A percentile compares a stretch with the other conserved stretches of the same genome.
phyloP scores from a whole-genome alignment of 805 yeast species.

The Wickerhamiella cacticola region DNA sequence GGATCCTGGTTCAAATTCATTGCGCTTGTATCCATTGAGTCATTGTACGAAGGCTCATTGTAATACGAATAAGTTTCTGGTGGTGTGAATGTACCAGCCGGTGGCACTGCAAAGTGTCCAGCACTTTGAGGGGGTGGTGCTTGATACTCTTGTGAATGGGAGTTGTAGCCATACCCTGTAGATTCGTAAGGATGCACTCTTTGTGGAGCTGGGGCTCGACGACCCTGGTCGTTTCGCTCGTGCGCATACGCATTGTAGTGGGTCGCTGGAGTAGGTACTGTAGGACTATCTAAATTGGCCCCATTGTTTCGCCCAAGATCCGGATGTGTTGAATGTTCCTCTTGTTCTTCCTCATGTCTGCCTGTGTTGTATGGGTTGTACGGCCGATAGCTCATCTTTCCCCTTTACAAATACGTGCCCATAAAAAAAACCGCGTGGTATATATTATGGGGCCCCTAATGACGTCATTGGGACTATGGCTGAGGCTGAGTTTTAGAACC shows the following conservation, averaged over 20 bases:
- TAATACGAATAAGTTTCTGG: background rate
- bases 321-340: background rate
- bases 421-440: background rate
- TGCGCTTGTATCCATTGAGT: background rate
- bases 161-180: background rate
- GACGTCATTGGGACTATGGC: background rate
- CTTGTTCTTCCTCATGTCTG: background rate
- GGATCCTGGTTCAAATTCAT: background rate
- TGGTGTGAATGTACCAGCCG: background rate
- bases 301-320: background rate
- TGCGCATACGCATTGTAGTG: background rate
- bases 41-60: background rate
- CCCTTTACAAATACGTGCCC: background rate
- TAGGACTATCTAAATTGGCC: background rate
- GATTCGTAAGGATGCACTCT: background rate
- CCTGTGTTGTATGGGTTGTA: conserved; percentile 7
- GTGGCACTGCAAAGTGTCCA: background rate
- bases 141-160: background rate
- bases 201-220: background rate
- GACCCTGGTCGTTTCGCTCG: background rate
- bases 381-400: background rate
- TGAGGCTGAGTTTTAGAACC: background rate
- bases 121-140: background rate
- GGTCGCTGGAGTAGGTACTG: background rate
- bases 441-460: background rate